phyloP scores from a whole-genome alignment of 73 alveolate genomes.

The Stentor coeruleus region DNA sequence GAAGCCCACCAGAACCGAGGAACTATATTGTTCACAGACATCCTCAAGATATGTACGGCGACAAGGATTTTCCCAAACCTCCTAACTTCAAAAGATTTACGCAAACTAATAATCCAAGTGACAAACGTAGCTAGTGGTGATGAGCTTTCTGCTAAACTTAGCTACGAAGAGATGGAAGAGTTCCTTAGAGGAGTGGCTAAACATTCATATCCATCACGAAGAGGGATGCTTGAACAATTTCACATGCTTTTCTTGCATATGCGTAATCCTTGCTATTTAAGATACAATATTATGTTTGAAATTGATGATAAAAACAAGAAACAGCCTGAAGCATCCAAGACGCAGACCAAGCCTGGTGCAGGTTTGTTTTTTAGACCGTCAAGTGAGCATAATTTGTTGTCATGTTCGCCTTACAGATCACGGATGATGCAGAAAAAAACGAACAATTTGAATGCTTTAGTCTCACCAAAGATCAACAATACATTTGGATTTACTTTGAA shows the following conservation, averaged over 20 bases:
- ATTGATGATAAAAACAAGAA: background rate
- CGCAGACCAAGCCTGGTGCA: no score
- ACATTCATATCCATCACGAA: background rate
- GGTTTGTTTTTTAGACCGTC: no score
- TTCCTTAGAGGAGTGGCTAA: background rate
- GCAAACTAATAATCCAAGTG: background rate
- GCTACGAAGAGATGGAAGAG: background rate
- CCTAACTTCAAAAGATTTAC: background rate
- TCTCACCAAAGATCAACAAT: background rate
- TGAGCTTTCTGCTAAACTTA: background rate
- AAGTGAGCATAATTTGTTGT: no score
- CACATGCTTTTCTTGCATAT: background rate
- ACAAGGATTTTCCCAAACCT: slow-evolving; percentile 23
- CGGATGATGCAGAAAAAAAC: background rate
- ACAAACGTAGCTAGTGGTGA: background rate
- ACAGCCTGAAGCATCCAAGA: no score
- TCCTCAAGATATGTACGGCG: slow-evolving; percentile 2
- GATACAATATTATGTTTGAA: background rate
- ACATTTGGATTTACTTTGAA: background rate
- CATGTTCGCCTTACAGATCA: background rate
- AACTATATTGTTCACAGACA: background rate
- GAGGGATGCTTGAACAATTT: slow-evolving; percentile 1
- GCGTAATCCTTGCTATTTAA: slow-evolving; percentile 5
- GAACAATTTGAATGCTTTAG: background rate
- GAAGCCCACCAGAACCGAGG: slow-evolving; percentile 12